A percentile compares a stretch with the other conserved stretches of the same genome.
phyloP scores from a whole-genome alignment of 805 yeast genomes.

The Candida qinlingensis region DNA sequence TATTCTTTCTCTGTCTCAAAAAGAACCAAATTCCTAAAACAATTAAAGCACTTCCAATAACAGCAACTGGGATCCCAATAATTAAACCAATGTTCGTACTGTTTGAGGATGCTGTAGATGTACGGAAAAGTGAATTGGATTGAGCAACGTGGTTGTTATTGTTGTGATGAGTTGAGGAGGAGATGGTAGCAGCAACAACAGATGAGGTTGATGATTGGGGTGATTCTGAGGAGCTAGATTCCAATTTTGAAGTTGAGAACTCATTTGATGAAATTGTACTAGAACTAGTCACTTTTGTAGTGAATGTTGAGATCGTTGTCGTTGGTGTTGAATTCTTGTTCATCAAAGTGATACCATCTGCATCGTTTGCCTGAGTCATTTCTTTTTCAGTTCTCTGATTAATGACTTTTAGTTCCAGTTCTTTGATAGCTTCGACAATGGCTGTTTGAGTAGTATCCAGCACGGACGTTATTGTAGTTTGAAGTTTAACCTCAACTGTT shows the following conservation, averaged over 20 bases:
- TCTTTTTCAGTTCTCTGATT: neutral
- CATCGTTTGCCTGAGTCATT: neutral
- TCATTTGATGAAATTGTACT: neutral
- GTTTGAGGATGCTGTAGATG: neutral
- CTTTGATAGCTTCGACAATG: conserved; percentile 9
- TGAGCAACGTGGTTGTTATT: neutral
- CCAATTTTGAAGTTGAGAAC: too few species aligned
- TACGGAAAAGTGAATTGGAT: neutral
- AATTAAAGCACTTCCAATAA: conserved; percentile 13
- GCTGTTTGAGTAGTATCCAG: conserved; percentile 8
- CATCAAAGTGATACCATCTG: neutral
- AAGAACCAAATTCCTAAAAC: conserved; percentile 13
- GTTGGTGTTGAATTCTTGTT: conserved; percentile 1
- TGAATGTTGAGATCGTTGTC: conserved; percentile 5
- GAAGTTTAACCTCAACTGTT: conserved; percentile 1
- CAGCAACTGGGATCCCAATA: conserved; percentile 24
- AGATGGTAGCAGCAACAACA: neutral
- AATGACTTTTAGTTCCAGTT: conserved; percentile 4
- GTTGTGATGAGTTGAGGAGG: neutral
- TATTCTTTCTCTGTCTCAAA: conserved; percentile 9
- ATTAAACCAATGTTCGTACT: conserved; percentile 17
- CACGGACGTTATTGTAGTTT: conserved; percentile 3
- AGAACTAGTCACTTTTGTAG: conserved; percentile 1
- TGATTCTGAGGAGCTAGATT: too few species aligned
- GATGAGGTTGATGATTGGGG: neutral